Evolutionary conservation across 257 asterid genomes (phyloP).

Genomic region (Solanum gandarillasii): DNA sequence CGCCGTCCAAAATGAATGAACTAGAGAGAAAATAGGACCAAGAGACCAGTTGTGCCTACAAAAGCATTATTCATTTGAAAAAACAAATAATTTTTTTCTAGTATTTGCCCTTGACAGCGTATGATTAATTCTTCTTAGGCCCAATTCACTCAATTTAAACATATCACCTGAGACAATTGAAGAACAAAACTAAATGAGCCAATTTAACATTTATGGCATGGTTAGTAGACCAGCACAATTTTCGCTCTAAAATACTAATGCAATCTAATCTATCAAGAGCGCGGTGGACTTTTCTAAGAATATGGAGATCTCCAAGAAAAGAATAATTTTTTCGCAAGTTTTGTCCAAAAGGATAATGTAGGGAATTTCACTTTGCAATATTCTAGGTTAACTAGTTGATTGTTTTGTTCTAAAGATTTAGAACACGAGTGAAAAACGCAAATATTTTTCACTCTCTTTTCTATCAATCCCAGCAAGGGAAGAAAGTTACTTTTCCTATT

Average conservation of each 20-base stretch:
- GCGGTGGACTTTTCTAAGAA: background rate
- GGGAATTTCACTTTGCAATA: background rate
- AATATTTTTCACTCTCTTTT: background rate
- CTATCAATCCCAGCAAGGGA: background rate
- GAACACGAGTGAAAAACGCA: background rate
- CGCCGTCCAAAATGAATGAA: background rate
- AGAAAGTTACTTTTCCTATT: background rate
- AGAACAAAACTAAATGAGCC: background rate
- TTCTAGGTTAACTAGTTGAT: background rate
- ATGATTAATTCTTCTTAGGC: background rate
- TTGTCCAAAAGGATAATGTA: background rate
- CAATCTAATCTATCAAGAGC: background rate
- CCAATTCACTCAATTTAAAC: background rate
- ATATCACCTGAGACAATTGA: background rate
- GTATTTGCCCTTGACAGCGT: background rate
- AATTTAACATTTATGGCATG: background rate
- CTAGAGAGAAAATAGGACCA: background rate
- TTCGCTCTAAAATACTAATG: background rate
- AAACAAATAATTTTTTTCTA: background rate
- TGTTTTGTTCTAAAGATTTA: background rate
- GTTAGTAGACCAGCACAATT: background rate
- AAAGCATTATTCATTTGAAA: background rate
- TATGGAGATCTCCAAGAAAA: background rate
- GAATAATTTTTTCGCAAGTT: background rate
- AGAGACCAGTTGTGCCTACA: background rate